Evolutionary conservation across 2,329 filamentous ascomycete genomes (phyloP), one percentile per base, ranked within the genome.

Genomic region (Cladosporium cucumerinum): DNA sequence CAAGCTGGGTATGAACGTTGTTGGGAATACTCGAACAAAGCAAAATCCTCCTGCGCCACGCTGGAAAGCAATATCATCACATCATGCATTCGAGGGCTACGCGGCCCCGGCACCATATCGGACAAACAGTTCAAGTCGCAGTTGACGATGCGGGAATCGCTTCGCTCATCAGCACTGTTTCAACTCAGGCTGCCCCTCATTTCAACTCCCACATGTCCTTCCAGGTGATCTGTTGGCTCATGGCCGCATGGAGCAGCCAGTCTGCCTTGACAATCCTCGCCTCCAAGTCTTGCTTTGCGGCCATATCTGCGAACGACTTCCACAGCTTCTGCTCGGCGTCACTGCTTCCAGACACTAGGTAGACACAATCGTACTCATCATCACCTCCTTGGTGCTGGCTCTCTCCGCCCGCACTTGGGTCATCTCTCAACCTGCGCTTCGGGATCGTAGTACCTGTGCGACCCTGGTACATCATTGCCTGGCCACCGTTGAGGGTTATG

Each of bases 201-300:
- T 62, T 61, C 57, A 75, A 64, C 65, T 71, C 68, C 69, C 71
- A 78, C 66, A 72, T 73, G 14, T 71, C 71, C 46, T 73, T 68
- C 68, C 73, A 76, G 23, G 61, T 63, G 25, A 95, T 81, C 77
- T 92, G 84, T 78, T 99, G 95, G 72, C 86, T 87, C 91, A 99
- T 94, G 5, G 92, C 92, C 66, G 93, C 88, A 73, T 93, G 89
- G 65, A 99, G 80, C 71, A 99, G 77, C 95, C 95, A 99, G 74
- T 99, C 93, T 2, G 90, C 86, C 55, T 85, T 86, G 26, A 97
- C 92, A 48, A 99, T 88, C 61, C 90, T 84, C 2, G 93, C 89
- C 69, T 88, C 85, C 85, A 94, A 93, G 73, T 91, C 89, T 52
- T 91, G 89, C 70, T 88, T 89, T 67, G 84, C 80, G 2, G 91